Evolutionary conservation across 2,329 filamentous ascomycete species (phyloP).

Genomic region (Ceratocystis alfenasii): DNA sequence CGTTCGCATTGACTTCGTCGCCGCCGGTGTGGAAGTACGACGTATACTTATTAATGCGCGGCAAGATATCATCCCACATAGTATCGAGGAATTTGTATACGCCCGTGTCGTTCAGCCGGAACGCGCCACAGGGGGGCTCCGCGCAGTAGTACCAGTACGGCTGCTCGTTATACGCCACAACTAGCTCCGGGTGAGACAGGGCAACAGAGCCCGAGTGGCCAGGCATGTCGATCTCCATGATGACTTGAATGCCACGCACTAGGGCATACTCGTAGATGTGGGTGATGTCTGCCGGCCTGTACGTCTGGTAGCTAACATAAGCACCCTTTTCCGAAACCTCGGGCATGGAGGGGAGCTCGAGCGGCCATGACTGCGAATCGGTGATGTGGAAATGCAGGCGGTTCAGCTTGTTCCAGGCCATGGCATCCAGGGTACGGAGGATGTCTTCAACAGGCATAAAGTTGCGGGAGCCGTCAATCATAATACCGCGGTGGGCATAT

Average conservation of each 20-base stretch:
- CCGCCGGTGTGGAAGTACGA: constrained; percentile 77
- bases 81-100: constrained; percentile 61
- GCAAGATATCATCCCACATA: constrained; percentile 64
- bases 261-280: constrained; percentile 59
- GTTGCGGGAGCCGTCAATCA: constrained; percentile 65
- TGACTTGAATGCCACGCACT: constrained; percentile 55
- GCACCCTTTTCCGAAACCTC: constrained; percentile 61
- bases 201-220: constrained; percentile 62
- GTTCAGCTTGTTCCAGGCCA: constrained; percentile 74
- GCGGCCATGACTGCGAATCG: constrained; percentile 74
- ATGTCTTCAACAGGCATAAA: constrained; percentile 59
- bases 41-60: constrained; percentile 55
- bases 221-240: constrained; percentile 70
- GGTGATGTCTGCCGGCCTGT: constrained; percentile 52
- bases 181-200: constrained; percentile 56
- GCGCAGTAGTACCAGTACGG: constrained; percentile 50
- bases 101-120: constrained; percentile 61
- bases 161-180: constrained; percentile 49
- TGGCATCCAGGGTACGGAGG: constrained; percentile 61
- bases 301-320: constrained; percentile 55
- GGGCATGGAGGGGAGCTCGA: constrained; percentile 66
- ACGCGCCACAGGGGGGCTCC: constrained; percentile 53
- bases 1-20: constrained; percentile 71
- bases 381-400: constrained; percentile 69
- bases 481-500: constrained; percentile 65